Evolutionary conservation across 768 basidiomycete species (phyloP), one percentile per base, ranked within the genome.

Genomic region (Leccinellum rugosiceps): DNA sequence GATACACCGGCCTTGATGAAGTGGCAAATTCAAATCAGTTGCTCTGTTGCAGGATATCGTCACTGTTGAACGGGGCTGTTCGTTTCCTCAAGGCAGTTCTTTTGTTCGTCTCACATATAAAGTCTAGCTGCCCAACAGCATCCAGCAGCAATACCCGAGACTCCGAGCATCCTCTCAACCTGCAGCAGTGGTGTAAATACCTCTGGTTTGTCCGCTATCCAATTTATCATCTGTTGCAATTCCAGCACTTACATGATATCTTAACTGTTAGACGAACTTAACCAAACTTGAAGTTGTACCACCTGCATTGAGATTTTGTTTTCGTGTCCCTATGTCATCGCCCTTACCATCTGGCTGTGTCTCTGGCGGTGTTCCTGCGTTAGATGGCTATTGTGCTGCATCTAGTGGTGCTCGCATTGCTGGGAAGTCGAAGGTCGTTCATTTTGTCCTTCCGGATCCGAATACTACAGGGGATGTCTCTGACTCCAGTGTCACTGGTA

Each of bases 401-500:
- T 84, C 83, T 63, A 75, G 79, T 2, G 65, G 69, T 21, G 56
- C 68, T 28, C 59, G 56, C 32, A 61, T 68, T 43, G 55, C 68
- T 32, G 72, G 68, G 28, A 54, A 74, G 17, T 63, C 74, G 10
- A 70, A 71, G 25, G 60, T 67, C 0, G 65, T 67, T 50, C 44
- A 68, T 41, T 78, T 77, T 47, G 76, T 71, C 41, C 62, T 76
- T 21, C 67, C 66, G 28, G 34, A 63, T n/a, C 51, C 57, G n/a
- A 69, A 65, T 34, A 67, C 75, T 3, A 25, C n/a, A 3, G 63
- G 63, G 11, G 71, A 68, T 52, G 67, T 80, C 35, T 78, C 82
- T 63, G 79, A 83, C 45, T n/a, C n/a, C n/a, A 4, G 25, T 25
- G 25, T 25, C 25, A 71, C 73, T 4, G 75, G 79, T 25, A 73